phyloP scores from a whole-genome alignment of 495 filamentous ascomycete genomes.

The Neurospora pannonica region DNA sequence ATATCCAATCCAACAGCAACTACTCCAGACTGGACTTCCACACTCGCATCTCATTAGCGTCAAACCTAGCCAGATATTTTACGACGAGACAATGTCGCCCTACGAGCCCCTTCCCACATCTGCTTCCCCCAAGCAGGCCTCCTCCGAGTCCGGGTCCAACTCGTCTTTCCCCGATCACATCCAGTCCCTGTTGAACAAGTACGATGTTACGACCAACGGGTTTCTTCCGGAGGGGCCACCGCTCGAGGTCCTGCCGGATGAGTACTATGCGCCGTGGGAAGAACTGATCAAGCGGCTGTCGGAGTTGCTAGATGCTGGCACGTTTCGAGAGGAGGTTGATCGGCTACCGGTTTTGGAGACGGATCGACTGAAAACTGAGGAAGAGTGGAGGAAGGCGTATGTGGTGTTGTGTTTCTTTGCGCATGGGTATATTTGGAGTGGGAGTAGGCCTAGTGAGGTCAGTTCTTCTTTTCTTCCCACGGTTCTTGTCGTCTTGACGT shows the following conservation, averaged over 20 bases:
- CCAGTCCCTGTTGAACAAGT: slow-evolving; percentile 6
- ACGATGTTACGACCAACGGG: slow-evolving; percentile 40
- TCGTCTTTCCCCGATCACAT: neutral
- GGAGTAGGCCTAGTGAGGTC: slow-evolving; percentile 25
- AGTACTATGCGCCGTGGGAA: slow-evolving; percentile 81
- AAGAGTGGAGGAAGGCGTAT: slow-evolving; percentile 78
- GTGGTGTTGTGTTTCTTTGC: slow-evolving; percentile 73
- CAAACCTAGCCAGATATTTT: neutral
- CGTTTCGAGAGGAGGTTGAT: slow-evolving; percentile 57
- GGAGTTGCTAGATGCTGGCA: slow-evolving; percentile 51
- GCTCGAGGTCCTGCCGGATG: slow-evolving; percentile 54
- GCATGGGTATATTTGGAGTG: slow-evolving; percentile 75
- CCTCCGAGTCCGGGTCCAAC: neutral
- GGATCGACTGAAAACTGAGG: slow-evolving; percentile 49
- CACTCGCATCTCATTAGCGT: neutral
- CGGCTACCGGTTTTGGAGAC: slow-evolving; percentile 62
- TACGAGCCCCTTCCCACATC: slow-evolving; percentile 4
- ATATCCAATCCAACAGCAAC: neutral
- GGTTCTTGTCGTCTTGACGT: too few species aligned
- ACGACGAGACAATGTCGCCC: slow-evolving; percentile 11
- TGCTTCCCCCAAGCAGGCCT: neutral
- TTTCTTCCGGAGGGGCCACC: slow-evolving; percentile 70
- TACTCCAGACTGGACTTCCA: neutral
- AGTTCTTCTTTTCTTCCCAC: neutral
- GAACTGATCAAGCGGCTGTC: slow-evolving; percentile 58